phyloP scores from a whole-genome alignment of 176 grass and related monocot genomes.

The Musa itinerans region DNA sequence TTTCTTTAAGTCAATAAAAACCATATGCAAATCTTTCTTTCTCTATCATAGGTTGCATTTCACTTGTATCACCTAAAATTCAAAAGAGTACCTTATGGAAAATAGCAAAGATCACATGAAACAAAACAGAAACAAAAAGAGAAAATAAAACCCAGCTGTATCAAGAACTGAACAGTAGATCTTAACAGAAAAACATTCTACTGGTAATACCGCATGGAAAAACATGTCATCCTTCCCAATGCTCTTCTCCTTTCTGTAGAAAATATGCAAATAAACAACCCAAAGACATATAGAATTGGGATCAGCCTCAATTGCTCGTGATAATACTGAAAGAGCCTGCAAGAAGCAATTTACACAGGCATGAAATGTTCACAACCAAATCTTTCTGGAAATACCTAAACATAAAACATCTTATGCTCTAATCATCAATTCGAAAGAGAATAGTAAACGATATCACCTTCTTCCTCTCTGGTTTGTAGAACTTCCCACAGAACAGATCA shows the following conservation, averaged over 20 bases:
- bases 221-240: conserved; percentile 96
- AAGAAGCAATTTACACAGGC: conserved; percentile 31
- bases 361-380: conserved; percentile 1
- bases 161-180: neutral
- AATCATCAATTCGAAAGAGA: conserved; percentile 4
- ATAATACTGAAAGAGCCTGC: conserved; percentile 69
- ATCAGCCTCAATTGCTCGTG: conserved; percentile 68
- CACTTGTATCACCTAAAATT: neutral
- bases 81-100: neutral
- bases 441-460: conserved; percentile 49
- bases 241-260: conserved; percentile 77
- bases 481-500: conserved; percentile 53
- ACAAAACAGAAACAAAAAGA: neutral
- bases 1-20: too few relatives aligned
- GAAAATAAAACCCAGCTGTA: neutral
- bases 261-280: conserved; percentile 95
- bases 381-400: neutral
- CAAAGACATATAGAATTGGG: conserved; percentile 67
- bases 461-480: conserved; percentile 52
- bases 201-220: conserved; percentile 70
- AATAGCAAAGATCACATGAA: neutral
- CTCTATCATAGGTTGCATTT: too few relatives aligned
- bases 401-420: conserved; percentile 7
- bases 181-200: conserved; percentile 26
- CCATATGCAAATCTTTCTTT: too few relatives aligned